Conservation (phyloP, 768 basidiomycete genomes). For the Chalciporus pseudorubinellus region DNA sequence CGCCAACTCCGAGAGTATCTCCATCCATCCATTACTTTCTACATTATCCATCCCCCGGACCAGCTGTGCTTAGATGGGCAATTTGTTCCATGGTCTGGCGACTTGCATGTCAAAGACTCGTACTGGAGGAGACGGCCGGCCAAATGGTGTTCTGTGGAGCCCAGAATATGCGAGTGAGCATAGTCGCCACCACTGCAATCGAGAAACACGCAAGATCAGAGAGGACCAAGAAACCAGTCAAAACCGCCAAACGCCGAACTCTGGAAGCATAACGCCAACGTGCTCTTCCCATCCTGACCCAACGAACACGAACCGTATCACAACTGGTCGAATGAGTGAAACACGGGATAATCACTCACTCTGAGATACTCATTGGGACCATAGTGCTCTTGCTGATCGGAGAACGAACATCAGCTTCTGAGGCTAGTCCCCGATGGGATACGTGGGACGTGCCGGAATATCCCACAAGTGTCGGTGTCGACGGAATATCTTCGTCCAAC, state of each 20-base stretch:
- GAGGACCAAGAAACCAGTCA: slow-evolving; percentile 6
- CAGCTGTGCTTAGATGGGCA: not conserved
- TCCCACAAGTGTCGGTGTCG: not conserved
- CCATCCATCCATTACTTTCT: not conserved
- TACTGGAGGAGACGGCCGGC: slow-evolving; percentile 25
- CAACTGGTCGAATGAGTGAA: not conserved
- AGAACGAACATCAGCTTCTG: slow-evolving; percentile 28
- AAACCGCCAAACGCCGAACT: slow-evolving; percentile 4
- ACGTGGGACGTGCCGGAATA: slow-evolving; percentile 15
- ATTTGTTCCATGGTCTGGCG: slow-evolving; percentile 4
- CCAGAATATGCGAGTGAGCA: slow-evolving; percentile 19
- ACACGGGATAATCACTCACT: slow-evolving; percentile 18
- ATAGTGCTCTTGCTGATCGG: slow-evolving; percentile 24
- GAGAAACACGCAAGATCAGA: slow-evolving; percentile 17
- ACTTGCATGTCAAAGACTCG: slow-evolving; percentile 4
- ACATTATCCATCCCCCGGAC: slow-evolving; percentile 1
- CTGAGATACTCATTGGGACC: slow-evolving; percentile 18
- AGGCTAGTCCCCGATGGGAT: slow-evolving; percentile 7
- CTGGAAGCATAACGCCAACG: slow-evolving; percentile 11
- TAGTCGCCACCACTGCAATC: slow-evolving; percentile 12
- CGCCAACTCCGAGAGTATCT: not conserved
- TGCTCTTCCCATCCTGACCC: slow-evolving; percentile 12
- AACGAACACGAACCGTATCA: slow-evolving; percentile 8
- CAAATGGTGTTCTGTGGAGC: slow-evolving; percentile 23
- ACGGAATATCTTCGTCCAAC: not conserved